phyloP scores from a whole-genome alignment of 2,329 filamentous ascomycete species.

The Colletotrichum graminicola region DNA sequence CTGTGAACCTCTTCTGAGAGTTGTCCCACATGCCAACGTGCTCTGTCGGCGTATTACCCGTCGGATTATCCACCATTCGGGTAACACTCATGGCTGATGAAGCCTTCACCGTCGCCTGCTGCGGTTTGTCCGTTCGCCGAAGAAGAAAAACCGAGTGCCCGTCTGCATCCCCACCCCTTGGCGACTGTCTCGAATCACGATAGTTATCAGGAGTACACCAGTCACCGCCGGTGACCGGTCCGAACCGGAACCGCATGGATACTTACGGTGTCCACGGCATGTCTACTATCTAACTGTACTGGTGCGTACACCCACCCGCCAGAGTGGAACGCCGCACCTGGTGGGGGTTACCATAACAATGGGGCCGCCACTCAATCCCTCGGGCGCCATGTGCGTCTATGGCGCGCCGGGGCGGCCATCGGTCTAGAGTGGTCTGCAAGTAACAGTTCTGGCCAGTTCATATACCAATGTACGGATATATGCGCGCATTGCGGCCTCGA shows the following conservation, averaged over 20 bases:
- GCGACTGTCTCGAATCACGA: constrained; percentile 7
- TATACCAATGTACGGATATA: neutral
- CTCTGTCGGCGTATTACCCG: neutral
- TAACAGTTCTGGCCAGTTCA: neutral
- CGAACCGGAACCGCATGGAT: constrained; percentile 22
- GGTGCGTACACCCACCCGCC: constrained; percentile 20
- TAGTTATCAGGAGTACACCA: constrained; percentile 11
- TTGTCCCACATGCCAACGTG: constrained; percentile 8
- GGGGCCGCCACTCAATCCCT: constrained; percentile 30
- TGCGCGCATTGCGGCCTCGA: neutral
- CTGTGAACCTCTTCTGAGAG: too few relatives aligned
- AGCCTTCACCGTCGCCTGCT: constrained; percentile 4
- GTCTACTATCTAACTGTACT: neutral
- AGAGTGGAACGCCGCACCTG: constrained; percentile 27
- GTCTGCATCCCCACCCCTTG: neutral
- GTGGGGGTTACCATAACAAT: constrained; percentile 16
- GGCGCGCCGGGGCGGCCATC: neutral
- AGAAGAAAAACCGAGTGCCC: constrained; percentile 1
- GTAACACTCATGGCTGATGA: constrained; percentile 2
- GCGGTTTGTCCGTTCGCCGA: neutral
- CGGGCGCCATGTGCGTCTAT: constrained; percentile 31
- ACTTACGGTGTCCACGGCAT: constrained; percentile 21
- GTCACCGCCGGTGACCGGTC: constrained; percentile 32
- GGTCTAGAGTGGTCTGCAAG: constrained; percentile 2
- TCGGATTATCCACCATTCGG: neutral